phyloP scores from a whole-genome alignment of 2,329 filamentous ascomycete genomes.

The Fusarium mundagurra region DNA sequence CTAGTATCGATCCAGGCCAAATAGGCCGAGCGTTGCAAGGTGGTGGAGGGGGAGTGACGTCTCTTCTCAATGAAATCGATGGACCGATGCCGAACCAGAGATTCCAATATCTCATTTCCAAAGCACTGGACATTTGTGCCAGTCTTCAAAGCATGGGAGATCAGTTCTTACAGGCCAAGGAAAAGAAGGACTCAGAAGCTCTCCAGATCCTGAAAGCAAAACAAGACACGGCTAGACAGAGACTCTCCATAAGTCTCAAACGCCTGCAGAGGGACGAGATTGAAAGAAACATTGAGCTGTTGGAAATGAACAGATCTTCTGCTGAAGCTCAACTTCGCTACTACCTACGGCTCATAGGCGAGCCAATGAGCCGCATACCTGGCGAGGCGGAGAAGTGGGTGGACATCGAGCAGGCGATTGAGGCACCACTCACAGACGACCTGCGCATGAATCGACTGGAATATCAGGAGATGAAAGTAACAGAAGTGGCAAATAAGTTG shows the following conservation, averaged over 20 bases:
- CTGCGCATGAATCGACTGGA: background rate
- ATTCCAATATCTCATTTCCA: background rate
- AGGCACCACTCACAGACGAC: background rate
- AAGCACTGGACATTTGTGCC: background rate
- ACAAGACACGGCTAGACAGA: background rate
- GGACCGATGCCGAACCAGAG: background rate
- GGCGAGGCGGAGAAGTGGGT: background rate
- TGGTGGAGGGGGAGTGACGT: background rate
- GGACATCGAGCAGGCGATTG: background rate
- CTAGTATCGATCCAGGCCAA: background rate
- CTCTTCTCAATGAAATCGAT: background rate
- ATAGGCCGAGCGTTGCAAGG: background rate
- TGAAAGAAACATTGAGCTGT: background rate
- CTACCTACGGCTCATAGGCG: no score
- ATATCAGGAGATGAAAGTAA: background rate
- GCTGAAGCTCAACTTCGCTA: background rate
- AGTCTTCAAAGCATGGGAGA: background rate
- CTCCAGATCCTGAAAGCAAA: background rate
- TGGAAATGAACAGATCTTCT: background rate
- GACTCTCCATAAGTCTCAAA: background rate
- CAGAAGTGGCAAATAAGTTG: background rate
- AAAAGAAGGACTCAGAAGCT: background rate
- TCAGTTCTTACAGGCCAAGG: background rate
- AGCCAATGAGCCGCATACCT: background rate
- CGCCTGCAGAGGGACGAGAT: background rate